A percentile compares a stretch with the other conserved stretches of the same genome.
Evolutionary conservation across 2,329 filamentous ascomycete species (phyloP).

Genomic region (Claviceps sp.): DNA sequence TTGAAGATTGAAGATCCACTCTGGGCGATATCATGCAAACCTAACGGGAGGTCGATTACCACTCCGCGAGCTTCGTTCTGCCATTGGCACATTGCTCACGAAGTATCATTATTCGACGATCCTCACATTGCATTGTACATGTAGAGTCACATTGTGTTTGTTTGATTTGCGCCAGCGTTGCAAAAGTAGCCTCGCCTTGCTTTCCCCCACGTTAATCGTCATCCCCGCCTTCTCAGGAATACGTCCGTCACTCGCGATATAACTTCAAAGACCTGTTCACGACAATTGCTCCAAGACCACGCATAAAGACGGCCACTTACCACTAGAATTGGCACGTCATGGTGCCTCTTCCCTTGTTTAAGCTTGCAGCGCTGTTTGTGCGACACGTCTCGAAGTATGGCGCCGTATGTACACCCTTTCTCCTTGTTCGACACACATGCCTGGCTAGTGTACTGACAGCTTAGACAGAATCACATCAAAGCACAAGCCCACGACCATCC

Average conservation of each 20-base stretch:
- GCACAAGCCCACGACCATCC: conserved; percentile 51
- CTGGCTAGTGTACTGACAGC: conserved; percentile 8
- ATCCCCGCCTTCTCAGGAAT: background rate
- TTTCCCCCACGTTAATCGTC: background rate
- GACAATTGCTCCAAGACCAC: background rate
- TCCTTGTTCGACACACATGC: background rate
- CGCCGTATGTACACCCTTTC: conserved; percentile 35
- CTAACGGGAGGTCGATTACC: background rate
- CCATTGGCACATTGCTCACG: too few species aligned
- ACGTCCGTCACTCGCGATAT: too few species aligned
- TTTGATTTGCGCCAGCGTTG: too few species aligned
- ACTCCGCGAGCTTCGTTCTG: background rate
- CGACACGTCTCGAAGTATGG: conserved; percentile 57
- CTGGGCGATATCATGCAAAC: background rate
- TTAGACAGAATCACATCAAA: conserved; percentile 48
- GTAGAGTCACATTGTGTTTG: too few species aligned
- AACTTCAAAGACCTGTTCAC: background rate
- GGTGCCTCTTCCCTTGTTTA: conserved; percentile 55
- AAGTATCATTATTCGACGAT: background rate
- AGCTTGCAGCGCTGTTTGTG: conserved; percentile 50
- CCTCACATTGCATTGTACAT: too few species aligned
- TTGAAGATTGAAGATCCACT: background rate
- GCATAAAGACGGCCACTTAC: background rate
- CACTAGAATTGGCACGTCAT: conserved; percentile 22
- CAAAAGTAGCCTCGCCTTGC: too few species aligned